Percentiles rank a stretch among this genome's conserved stretches.
These are phyloP conservation scores for Helianthus tuberosus DNA, from an alignment of 129 eudicot genomes.

Conservation along the genomic window DNA sequence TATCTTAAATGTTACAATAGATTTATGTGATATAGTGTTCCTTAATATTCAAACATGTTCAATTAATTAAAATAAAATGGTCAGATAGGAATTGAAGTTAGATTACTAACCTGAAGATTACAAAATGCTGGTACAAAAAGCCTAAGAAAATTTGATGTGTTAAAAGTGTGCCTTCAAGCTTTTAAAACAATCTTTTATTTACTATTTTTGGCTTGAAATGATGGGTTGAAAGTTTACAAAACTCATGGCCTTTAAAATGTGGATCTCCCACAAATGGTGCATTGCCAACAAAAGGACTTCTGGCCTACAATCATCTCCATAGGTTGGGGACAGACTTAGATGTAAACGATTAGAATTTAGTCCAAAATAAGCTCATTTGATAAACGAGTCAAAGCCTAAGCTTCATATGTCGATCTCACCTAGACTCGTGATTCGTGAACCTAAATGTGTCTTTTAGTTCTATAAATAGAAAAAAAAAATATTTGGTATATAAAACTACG, in stretches of 20 bases:
- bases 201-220: constrained; percentile 29
- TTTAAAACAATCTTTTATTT: constrained; percentile 18
- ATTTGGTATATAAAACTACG: too few relatives aligned
- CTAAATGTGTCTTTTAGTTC: too few relatives aligned
- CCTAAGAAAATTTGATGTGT: neutral
- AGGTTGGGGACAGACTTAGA: too few relatives aligned
- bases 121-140: neutral
- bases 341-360: too few relatives aligned
- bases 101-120: constrained; percentile 13
- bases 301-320: constrained; percentile 15
- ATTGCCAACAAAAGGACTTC: constrained; percentile 19
- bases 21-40: neutral
- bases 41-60: neutral
- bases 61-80: neutral
- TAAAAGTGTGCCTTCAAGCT: neutral
- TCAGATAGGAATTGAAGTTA: neutral
- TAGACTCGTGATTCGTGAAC: too few relatives aligned
- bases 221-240: constrained; percentile 18
- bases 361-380: too few relatives aligned
- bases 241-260: constrained; percentile 33
- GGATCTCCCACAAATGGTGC: constrained; percentile 42
- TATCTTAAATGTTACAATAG: constrained; percentile 17
- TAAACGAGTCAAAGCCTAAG: too few relatives aligned
- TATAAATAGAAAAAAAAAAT: too few relatives aligned
- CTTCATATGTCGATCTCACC: too few relatives aligned